Base-by-base conservation (phyloP, 2,329 filamentous ascomycete genomes). In the Thelonectria discophora region DNA sequence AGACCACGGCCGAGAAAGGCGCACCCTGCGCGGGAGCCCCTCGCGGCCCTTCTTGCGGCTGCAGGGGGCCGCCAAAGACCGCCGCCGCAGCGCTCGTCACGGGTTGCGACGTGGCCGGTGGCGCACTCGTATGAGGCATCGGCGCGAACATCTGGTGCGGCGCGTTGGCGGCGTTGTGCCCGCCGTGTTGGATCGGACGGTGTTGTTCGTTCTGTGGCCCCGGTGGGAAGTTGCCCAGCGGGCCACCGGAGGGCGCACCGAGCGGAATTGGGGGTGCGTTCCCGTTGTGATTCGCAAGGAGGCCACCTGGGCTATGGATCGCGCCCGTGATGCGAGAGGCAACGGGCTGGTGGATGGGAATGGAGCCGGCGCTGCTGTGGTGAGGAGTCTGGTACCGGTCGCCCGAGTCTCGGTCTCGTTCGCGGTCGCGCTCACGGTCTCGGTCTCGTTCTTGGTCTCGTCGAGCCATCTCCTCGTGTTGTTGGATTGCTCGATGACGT, bases 321-420 rank as follows among this genome's bases (percentile, higher is more conserved):
- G 92, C 90, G 65, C 89, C 90, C 59, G 90, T 80, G 65, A 93
- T 82, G 78, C 94, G 83, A 74, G 93, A 88, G 64, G 94, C 94
- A 61, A 97, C 93, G 5, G 94, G 94, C 77, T 98, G 94, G 78
- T 98, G 94, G 70, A 98, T 90, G 56, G 94, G 93, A 56, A 97
- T 92, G 3, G 94, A 93, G 59, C 90, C 92, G 40, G 92, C 89
- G 73, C 92, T 94, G 78, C 90, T 95, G 76, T 97, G 94, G 73
- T 95, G 93, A 63, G 76, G 75, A 24, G 90, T 85, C 69, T 89
- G 90, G 72, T 88, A 89, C 53, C 87, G 85, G 45, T 90, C 88
- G 74, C 86, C 83, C 61, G 86, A 81, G 66, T 92, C 89, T 74
- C 89, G 84, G 67, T 91, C 88, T 69, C 88, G 76, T 56, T 78